phyloP scores from a whole-genome alignment of 2,329 filamentous ascomycete genomes.

The Calonectria honghensis region DNA sequence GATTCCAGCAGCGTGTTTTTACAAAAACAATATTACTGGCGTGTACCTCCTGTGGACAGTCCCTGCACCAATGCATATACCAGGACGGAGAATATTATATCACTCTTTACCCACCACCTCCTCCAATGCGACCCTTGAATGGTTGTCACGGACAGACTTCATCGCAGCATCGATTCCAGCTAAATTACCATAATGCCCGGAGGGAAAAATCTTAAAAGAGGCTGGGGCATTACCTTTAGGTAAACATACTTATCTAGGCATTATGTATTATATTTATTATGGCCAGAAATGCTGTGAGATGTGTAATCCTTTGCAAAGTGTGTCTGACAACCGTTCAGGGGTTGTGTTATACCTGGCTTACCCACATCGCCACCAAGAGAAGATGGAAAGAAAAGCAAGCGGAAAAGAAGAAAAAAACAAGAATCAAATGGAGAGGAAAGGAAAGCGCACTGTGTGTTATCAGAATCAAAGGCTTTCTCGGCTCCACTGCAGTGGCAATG shows the following conservation, averaged over 20 bases:
- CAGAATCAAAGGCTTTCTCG: slow-evolving; percentile 13
- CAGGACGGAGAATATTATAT: background rate
- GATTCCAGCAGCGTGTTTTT: background rate
- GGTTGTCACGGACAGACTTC: too few relatives aligned
- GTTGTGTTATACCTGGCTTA: background rate
- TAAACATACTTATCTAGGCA: background rate
- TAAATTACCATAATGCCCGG: too few relatives aligned
- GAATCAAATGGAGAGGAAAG: background rate
- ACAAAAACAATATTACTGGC: background rate
- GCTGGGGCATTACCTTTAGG: background rate
- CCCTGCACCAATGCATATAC: background rate
- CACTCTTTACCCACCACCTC: background rate
- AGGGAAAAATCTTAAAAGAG: background rate
- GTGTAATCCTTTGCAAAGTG: too few relatives aligned
- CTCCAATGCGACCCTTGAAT: too few relatives aligned
- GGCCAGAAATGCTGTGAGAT: too few relatives aligned
- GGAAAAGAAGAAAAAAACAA: background rate
- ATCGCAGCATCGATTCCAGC: too few relatives aligned
- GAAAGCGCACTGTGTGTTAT: slow-evolving; percentile 30
- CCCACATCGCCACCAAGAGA: background rate
- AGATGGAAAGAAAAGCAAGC: background rate
- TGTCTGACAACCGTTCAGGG: too few relatives aligned
- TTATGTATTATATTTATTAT: too few relatives aligned
- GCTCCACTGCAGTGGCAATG: slow-evolving; percentile 20
- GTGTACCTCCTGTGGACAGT: background rate